Evolutionary conservation across 306 rosid species (phyloP).

Genomic region (Mimosa bimucronata): DNA sequence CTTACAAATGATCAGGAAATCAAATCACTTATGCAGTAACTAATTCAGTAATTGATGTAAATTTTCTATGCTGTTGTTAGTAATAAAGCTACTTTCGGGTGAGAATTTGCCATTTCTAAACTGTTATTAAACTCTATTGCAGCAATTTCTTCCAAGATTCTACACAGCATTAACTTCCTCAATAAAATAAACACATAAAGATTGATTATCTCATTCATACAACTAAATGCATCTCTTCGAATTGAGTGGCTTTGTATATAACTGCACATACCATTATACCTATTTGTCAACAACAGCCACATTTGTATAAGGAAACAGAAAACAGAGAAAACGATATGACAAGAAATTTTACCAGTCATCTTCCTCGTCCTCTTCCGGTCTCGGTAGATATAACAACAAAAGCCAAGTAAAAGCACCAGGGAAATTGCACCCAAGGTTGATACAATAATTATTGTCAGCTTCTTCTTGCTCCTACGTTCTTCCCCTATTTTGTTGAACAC

Average conservation of each 20-base stretch:
- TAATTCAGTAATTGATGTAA: not conserved
- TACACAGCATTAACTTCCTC: not conserved
- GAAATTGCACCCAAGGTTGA: not conserved
- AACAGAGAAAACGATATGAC: not conserved
- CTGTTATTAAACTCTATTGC: not conserved
- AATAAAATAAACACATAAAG: not conserved
- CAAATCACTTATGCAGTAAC: not conserved
- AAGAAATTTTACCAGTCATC: not conserved
- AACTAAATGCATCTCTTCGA: not conserved
- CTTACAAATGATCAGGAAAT: not conserved
- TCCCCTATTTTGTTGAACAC: not conserved
- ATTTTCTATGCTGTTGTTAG: not conserved
- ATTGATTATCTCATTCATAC: not conserved
- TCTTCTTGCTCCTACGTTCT: not conserved
- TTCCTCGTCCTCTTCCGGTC: not conserved
- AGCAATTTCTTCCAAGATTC: not conserved
- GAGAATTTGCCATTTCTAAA: not conserved
- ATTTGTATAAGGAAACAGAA: not conserved
- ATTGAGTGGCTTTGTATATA: not conserved
- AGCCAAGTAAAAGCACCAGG: not conserved
- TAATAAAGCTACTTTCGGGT: not conserved
- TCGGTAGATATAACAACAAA: not conserved
- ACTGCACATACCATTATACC: not conserved
- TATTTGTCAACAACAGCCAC: not conserved
- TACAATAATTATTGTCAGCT: not conserved